A percentile compares a stretch with the other conserved stretches of the same genome.
Evolutionary conservation across 805 yeast genomes (phyloP).

Genomic region (Sugiyamaella mastotermitis): DNA sequence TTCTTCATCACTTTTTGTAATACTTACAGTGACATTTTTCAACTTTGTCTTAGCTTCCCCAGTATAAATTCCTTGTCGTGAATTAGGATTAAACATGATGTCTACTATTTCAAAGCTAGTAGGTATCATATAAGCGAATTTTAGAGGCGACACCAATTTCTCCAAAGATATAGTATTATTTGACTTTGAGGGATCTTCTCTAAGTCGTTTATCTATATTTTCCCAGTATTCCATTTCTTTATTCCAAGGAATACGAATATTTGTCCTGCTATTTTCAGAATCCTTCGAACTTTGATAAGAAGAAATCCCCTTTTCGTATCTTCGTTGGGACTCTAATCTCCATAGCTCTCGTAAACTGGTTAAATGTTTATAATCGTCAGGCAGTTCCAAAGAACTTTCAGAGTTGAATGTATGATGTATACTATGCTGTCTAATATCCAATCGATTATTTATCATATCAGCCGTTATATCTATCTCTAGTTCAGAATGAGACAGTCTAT

Average conservation of each 20-base stretch:
- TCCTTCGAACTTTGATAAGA: conserved; percentile 1
- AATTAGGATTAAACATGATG: conserved; percentile 14
- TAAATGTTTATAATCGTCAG: conserved; percentile 18
- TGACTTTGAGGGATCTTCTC: no score
- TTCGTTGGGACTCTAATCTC: conserved; percentile 38
- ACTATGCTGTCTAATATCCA: conserved; percentile 32
- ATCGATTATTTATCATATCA: conserved; percentile 53
- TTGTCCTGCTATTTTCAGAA: background rate
- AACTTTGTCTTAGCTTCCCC: background rate
- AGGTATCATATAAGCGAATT: conserved; percentile 7
- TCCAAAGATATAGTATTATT: no score
- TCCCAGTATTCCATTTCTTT: conserved; percentile 8
- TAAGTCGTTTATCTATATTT: no score
- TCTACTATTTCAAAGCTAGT: conserved; percentile 16
- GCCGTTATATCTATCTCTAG: conserved; percentile 70
- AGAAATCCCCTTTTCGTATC: conserved; percentile 6
- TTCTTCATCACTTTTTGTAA: background rate
- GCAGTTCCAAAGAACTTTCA: conserved; percentile 27
- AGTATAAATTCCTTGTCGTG: conserved; percentile 2
- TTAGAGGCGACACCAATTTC: no score
- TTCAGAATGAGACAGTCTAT: conserved; percentile 55
- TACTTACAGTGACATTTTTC: background rate
- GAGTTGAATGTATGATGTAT: conserved; percentile 44
- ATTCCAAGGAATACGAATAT: conserved; percentile 7
- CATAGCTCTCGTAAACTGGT: conserved; percentile 40